Base-by-base conservation (phyloP, 352 stramenopile species). In the Halophytophthora batemanensis region DNA sequence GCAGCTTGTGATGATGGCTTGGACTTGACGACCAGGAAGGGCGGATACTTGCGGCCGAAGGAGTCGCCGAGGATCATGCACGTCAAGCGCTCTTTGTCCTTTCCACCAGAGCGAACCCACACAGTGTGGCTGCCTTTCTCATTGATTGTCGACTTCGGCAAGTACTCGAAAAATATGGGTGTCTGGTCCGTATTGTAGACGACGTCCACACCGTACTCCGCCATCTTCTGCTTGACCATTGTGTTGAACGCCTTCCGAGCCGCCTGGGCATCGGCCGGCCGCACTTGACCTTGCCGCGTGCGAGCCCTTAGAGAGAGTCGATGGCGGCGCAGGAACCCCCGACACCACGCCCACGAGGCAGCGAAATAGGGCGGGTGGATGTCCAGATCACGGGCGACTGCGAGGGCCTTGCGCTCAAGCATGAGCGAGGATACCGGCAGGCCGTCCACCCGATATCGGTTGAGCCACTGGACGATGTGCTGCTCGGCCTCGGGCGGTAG, bases 1-100 rank as follows among this genome's bases (percentile, higher is more conserved):
- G 25, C 5, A 1, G 14, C 3, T 1, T 48, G 34, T 15, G 15
- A 52, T 4, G 46, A 63, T n/a, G 40, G 33, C 6, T 28, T 40
- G 3, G 47, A 59, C 42, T 74, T 70, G 18, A 77, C 37, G 7
- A 74, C 34, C n/a, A 47, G 12, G 15, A 47, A 47, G 7, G 41
- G 41, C 2, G 11, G 12, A 12, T 47, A 47, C 41, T 47, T 47
- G 7, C 19, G 11, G 2, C 41, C 41, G 21, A 14, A 10, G 35
- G 18, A 29, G 12, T 36, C 22, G 2, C 12, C 41, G 3, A 47
- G 21, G 5, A 47, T 2, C 41, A 36, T 47, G 12, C 17, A 12
- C 17, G 22, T 47, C 2, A 13, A 19, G 6, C 41, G 3, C 41
- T 47, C 41, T 35, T 47, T 47, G 41, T 4, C 12, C 28, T 47